A percentile compares a stretch with the other conserved stretches of the same genome.
phyloP scores from a whole-genome alignment of 371 early-diverging fungal species.

The Saksenaea oblongispora region DNA sequence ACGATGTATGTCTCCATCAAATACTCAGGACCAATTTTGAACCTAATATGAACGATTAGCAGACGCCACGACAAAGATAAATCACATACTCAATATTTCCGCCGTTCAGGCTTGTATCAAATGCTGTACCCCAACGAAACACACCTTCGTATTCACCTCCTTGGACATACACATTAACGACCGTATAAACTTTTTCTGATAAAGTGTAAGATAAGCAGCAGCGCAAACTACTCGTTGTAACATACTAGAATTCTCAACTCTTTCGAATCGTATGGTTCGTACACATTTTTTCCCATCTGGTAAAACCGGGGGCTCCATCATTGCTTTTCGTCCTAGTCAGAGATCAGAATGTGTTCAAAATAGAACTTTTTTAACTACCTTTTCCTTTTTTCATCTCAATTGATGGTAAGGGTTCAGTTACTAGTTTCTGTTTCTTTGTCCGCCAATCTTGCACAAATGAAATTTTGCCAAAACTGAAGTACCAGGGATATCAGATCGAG shows the following conservation, averaged over 20 bases:
- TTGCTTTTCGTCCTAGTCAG: slow-evolving; percentile 23
- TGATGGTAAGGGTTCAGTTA: slow-evolving; percentile 48
- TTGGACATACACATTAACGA: slow-evolving; percentile 52
- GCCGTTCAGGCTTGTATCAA: slow-evolving; percentile 58
- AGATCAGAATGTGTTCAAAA: slow-evolving; percentile 5
- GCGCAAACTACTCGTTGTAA: neutral
- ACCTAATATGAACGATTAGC: slow-evolving; percentile 24
- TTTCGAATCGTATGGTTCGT: slow-evolving; percentile 60
- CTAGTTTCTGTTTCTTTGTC: slow-evolving; percentile 47
- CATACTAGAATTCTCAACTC: slow-evolving; percentile 51
- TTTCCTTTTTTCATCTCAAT: slow-evolving; percentile 59
- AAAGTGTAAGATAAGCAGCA: neutral
- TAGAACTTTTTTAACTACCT: slow-evolving; percentile 25
- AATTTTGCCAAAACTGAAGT: slow-evolving; percentile 56
- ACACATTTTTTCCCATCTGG: slow-evolving; percentile 58
- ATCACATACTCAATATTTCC: slow-evolving; percentile 56
- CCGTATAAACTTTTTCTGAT: slow-evolving; percentile 54
- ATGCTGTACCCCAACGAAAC: slow-evolving; percentile 60
- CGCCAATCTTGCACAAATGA: slow-evolving; percentile 67
- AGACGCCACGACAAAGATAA: neutral
- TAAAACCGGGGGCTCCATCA: slow-evolving; percentile 35
- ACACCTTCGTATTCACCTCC: slow-evolving; percentile 55
- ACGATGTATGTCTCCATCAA: slow-evolving; percentile 58
- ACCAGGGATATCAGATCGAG: slow-evolving; percentile 11
- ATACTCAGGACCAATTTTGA: slow-evolving; percentile 60